phyloP scores from a whole-genome alignment of 257 asterid species.

The Nicotiana tomentosiformis region DNA sequence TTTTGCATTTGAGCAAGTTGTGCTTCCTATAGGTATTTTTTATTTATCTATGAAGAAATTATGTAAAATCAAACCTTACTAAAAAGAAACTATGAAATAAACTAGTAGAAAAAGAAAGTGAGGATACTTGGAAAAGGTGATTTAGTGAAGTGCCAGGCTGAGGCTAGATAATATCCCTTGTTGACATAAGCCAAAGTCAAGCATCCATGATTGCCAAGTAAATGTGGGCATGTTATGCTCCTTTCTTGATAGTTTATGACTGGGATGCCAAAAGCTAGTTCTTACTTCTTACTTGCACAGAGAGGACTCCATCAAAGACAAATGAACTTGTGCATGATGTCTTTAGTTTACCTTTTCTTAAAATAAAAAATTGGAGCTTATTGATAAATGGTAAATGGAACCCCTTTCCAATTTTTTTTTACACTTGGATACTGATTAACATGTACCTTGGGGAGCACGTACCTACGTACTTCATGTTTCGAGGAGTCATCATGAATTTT shows the following conservation, averaged over 20 bases:
- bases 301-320: not conserved
- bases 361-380: not conserved
- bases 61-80: not conserved
- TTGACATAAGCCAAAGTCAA: not conserved
- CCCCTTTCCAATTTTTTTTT: not conserved
- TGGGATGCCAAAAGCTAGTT: not conserved
- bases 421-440: not conserved
- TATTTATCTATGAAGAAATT: not conserved
- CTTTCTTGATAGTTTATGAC: not conserved
- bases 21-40: slow-evolving; percentile 80
- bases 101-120: not conserved
- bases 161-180: not conserved
- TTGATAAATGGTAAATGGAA: not conserved
- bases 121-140: not conserved
- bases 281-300: not conserved
- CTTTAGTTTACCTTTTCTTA: not conserved
- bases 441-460: not conserved
- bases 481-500: not conserved
- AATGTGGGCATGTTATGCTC: not conserved
- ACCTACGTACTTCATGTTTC: not conserved
- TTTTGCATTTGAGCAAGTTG: slow-evolving; percentile 86
- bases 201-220: not conserved
- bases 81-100: not conserved
- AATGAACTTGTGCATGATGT: not conserved
- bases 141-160: not conserved